These are phyloP conservation scores for Boehmeria nivea DNA, from an alignment of 306 rosid genomes.

Conservation along the genomic window DNA sequence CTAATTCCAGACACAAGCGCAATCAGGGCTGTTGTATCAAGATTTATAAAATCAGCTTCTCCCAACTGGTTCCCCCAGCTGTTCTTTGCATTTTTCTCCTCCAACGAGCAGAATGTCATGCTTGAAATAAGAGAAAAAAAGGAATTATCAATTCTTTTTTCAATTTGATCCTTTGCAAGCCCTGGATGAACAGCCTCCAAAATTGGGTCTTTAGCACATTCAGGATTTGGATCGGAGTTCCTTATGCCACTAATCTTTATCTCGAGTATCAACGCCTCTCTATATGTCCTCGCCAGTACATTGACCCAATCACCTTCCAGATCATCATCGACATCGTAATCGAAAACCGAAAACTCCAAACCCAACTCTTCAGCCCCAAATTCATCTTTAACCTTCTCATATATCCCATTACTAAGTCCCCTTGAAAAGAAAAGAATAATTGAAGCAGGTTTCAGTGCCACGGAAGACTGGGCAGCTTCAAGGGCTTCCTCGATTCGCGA, in stretches of 20 bases:
- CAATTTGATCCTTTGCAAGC: constrained; percentile 9
- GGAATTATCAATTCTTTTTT: constrained; percentile 32
- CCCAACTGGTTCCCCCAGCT: constrained; percentile 20
- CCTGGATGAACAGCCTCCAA: constrained; percentile 24
- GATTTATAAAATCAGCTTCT: constrained; percentile 48
- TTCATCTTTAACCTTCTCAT: constrained; percentile 40
- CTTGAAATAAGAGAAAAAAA: constrained; percentile 42
- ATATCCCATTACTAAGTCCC: constrained; percentile 39
- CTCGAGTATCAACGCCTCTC: constrained; percentile 51
- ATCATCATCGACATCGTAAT: constrained; percentile 45
- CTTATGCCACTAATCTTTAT: constrained; percentile 32
- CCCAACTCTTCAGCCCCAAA: constrained; percentile 48
- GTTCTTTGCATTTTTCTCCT: constrained; percentile 9
- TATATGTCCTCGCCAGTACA: constrained; percentile 48
- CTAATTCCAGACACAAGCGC: constrained; percentile 84
- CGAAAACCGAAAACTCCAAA: constrained; percentile 44
- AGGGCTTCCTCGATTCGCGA: constrained; percentile 51
- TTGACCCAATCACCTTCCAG: constrained; percentile 58
- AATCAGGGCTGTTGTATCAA: constrained; percentile 90
- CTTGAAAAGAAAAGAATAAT: constrained; percentile 71
- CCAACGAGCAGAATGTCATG: constrained; percentile 29
- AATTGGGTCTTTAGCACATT: constrained; percentile 19
- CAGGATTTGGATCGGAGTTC: constrained; percentile 17
- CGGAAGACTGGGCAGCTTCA: constrained; percentile 46
- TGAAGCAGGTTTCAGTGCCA: constrained; percentile 67